Conservation (phyloP, 2,329 filamentous ascomycete genomes). For the Neopestalotiopsis sp. region DNA sequence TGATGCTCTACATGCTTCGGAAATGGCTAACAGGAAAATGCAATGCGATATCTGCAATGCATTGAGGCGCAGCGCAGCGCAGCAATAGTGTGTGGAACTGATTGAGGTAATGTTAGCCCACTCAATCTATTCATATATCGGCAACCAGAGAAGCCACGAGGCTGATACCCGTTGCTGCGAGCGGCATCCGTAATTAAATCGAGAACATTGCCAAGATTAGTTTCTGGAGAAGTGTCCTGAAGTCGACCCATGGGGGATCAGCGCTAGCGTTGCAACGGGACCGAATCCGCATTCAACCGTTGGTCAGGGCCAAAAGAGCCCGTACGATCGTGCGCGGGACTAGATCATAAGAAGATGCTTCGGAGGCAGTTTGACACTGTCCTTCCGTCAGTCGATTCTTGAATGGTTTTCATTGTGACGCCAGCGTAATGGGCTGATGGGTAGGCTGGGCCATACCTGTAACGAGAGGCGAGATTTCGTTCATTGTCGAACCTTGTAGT, state of each 20-base stretch:
- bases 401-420: not conserved
- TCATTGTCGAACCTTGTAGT: too few species aligned
- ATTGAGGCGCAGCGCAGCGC: too few species aligned
- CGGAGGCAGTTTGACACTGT: not conserved
- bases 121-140: not conserved
- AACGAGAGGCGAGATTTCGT: not conserved
- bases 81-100: too few species aligned
- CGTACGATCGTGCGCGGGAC: not conserved
- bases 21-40: too few species aligned
- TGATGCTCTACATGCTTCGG: too few species aligned
- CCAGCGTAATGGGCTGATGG: too few species aligned
- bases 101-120: too few species aligned
- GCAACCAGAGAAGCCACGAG: not conserved
- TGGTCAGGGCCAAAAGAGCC: not conserved
- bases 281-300: not conserved
- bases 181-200: not conserved
- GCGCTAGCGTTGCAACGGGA: not conserved
- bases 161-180: not conserved
- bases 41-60: too few species aligned
- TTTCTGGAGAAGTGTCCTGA: not conserved
- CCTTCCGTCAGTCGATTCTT: conserved; percentile 1
- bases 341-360: not conserved
- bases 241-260: not conserved
- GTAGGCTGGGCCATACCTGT: not conserved
- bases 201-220: not conserved